A percentile compares a stretch with the other conserved stretches of the same genome.
phyloP scores from a whole-genome alignment of 352 stramenopile species.

The Elongisporangium prolatum region DNA sequence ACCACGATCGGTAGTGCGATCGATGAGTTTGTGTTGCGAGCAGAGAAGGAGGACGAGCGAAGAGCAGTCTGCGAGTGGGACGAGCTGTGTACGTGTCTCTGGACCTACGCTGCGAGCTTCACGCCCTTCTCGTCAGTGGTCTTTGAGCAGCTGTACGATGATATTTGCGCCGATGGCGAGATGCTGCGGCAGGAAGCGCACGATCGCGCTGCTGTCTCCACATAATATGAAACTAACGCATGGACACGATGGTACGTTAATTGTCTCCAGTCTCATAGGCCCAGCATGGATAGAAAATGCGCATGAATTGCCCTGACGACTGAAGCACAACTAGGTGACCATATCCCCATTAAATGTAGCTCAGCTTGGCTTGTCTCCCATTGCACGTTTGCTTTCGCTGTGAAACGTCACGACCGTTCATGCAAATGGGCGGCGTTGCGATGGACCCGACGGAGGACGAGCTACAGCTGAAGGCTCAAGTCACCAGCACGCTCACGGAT shows the following conservation, averaged over 20 bases:
- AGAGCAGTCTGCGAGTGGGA: constrained; percentile 40
- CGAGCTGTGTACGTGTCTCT: constrained; percentile 74
- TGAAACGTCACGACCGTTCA: background rate
- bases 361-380: background rate
- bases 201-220: constrained; percentile 4
- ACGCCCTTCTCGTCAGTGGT: constrained; percentile 68
- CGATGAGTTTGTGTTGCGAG: constrained; percentile 63
- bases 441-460: constrained; percentile 41
- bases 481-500: constrained; percentile 44
- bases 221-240: constrained; percentile 13
- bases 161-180: constrained; percentile 73
- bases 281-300: too few species aligned
- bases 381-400: background rate
- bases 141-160: constrained; percentile 85
- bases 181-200: constrained; percentile 23
- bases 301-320: too few species aligned
- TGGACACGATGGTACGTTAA: too few species aligned
- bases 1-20: constrained; percentile 77
- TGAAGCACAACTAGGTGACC: too few species aligned
- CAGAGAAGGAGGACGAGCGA: constrained; percentile 18
- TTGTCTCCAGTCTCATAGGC: too few species aligned
- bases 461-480: constrained; percentile 56
- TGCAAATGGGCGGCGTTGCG: constrained; percentile 1
- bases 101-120: constrained; percentile 71
- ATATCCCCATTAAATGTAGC: background rate